Evolutionary conservation across 352 stramenopile genomes (phyloP), one percentile per base, ranked within the genome.

Genomic region (Pythium monospermum): DNA sequence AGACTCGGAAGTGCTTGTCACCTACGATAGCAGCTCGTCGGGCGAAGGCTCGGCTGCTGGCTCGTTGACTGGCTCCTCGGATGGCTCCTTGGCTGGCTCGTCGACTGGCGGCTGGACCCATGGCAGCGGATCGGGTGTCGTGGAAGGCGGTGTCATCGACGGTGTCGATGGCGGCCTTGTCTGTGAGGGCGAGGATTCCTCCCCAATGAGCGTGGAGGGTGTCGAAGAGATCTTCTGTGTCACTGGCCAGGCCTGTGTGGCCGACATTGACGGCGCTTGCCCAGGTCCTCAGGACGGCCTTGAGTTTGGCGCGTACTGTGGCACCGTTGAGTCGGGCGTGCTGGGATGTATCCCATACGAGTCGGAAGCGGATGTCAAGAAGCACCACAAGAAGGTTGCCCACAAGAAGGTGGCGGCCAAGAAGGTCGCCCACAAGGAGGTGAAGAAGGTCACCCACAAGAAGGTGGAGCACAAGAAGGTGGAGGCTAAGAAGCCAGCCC

Each of bases 191-290:
- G n/a, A 21, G 4, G 30, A 12, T 23, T 18, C 27, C 19, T 31
- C 44, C 1, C 44, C 45, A 40, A 38, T 54, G 35, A 56, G 47
- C 25, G 40, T 52, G 23, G 43, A 48, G 51, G 54, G 64, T 30
- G 56, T 49, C 6, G 47, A 45, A 19, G 56, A 49, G 16, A 18
- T 53, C 7, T 64, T 50, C 36, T 64, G 56, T 22, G 56, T 58
- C 12, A 52, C 38, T 16, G 47, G 47, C 35, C 47, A 53, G 33
- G 47, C 32, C 10, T 53, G 47, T 45, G 47, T 53, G 3, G 47
- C 47, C 7, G 30, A 53, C 23, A 53, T 37, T 16, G 36, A 45
- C 12, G 33, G 16, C n/a, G 6, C 11, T 31, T 28, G 36, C 21
- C 42, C 15, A 26, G 19, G 23, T 15, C 41, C 13, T 5, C 26